A percentile compares a stretch with the other conserved stretches of the same genome.
Conservation (phyloP, 805 yeast species). For the Saccharomycopsis vini region DNA sequence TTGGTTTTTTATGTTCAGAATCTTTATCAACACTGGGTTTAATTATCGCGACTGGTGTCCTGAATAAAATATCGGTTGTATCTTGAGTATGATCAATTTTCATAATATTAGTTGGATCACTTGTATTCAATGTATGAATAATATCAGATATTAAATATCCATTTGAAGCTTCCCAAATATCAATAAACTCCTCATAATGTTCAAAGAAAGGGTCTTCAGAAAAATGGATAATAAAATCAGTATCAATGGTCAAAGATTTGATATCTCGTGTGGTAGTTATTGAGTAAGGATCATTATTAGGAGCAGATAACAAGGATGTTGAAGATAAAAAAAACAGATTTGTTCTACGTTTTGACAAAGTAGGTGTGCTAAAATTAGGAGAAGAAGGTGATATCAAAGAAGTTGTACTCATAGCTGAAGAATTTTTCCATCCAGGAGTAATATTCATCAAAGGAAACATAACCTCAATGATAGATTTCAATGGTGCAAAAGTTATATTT, state of each 20-base stretch:
- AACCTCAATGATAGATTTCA: slow-evolving; percentile 37
- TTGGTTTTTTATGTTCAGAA: no score
- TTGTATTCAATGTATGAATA: not conserved
- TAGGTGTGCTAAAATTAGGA: not conserved
- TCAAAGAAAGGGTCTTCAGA: not conserved
- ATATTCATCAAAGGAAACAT: slow-evolving; percentile 5
- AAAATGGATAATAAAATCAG: not conserved
- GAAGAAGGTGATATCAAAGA: slow-evolving; percentile 10
- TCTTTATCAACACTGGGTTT: not conserved
- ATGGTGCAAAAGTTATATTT: slow-evolving; percentile 54
- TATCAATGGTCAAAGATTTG: not conserved
- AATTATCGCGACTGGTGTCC: slow-evolving; percentile 4
- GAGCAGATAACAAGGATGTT: not conserved
- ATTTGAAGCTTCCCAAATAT: not conserved
- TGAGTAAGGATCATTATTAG: slow-evolving; percentile 7
- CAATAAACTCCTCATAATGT: not conserved
- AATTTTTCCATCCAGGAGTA: not conserved
- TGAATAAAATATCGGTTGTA: slow-evolving; percentile 2
- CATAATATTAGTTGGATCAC: slow-evolving; percentile 10
- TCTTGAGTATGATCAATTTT: slow-evolving; percentile 15
- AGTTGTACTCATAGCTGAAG: slow-evolving; percentile 21
- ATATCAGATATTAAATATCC: not conserved
- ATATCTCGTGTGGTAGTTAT: not conserved
- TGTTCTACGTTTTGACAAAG: not conserved
- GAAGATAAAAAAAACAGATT: slow-evolving; percentile 9